Base-by-base conservation (phyloP, 1,284 basidiomycete species). In the Microbotryomycetes sp. region DNA sequence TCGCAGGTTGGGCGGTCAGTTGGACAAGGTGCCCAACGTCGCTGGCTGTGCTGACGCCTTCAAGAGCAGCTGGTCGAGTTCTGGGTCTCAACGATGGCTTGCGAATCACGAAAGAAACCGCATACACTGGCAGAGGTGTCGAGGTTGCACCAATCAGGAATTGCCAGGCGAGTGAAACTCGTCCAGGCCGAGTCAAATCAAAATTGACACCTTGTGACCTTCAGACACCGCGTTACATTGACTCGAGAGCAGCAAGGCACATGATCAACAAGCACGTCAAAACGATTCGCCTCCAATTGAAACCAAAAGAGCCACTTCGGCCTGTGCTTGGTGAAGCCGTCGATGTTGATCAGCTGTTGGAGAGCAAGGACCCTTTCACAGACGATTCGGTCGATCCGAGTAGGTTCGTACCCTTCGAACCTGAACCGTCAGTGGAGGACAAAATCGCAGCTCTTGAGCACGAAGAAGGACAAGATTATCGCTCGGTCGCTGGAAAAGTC, bases 61-160 rank as follows among this genome's bases (percentile, higher is more conserved):
- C 24, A 23, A 53, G 27, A 35, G 9, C 51, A 73, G 69, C 57
- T 29, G 75, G 74, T 4, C 64, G 70, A 26, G 68, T 75, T 11
- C 18, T 75, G 11, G 74, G 74, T 16, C 59, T 73, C 16, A 67
- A 69, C 21, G 57, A 61, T 7, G 70, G 67, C 16, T 61, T 72
- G 54, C 67, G 71, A 26, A 74, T 75, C 46, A 67, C 70, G 6
- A 62, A 48, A 16, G 64, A 70, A 23, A 65, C 61, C 3, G 69
- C 67, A 5, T 62, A 83, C 63, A 77, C 76, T 26, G 79, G 80
- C 3, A 79, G 82, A 62, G 83, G 82, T 13, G 73, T 88, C 52
- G 85, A 88, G 73, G 72, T 88, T 49, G 81, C 59, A 57, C 70
- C 71, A 64, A 69, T 50, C 69, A 72, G 48, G 68, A 76, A 75